phyloP scores from a whole-genome alignment of 768 basidiomycete genomes.

The Rhizopogon vinicolor region DNA sequence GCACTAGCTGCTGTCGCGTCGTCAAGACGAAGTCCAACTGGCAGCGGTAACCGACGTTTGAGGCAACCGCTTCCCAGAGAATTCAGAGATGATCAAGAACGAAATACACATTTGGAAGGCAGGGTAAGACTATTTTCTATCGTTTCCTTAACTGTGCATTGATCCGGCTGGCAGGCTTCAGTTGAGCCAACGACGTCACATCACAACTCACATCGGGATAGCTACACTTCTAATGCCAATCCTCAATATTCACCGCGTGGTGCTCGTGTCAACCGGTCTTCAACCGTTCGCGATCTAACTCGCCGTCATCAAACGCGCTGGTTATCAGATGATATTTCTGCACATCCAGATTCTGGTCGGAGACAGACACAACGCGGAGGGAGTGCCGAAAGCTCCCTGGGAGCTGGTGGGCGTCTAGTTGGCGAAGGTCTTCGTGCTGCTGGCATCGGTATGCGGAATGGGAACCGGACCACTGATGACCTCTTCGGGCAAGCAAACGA shows the following conservation, averaged over 20 bases:
- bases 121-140: constrained; percentile 29
- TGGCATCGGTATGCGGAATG: constrained; percentile 46
- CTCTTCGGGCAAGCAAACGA: constrained; percentile 28
- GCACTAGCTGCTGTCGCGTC: constrained; percentile 61
- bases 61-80: constrained; percentile 48
- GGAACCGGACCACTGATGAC: constrained; percentile 29
- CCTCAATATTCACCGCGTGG: constrained; percentile 25
- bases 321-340: constrained; percentile 45
- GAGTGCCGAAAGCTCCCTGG: constrained; percentile 64
- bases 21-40: constrained; percentile 46
- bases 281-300: constrained; percentile 45
- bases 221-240: constrained; percentile 12
- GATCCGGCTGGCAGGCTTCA: constrained; percentile 18
- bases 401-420: constrained; percentile 47
- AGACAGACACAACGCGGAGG: constrained; percentile 58
- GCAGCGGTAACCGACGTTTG: constrained; percentile 33
- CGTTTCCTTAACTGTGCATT: constrained; percentile 1
- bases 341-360: constrained; percentile 33
- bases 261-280: constrained; percentile 31
- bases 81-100: constrained; percentile 33
- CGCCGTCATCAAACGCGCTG: constrained; percentile 49
- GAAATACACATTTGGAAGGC: constrained; percentile 30
- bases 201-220: constrained; percentile 19
- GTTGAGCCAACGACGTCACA: constrained; percentile 39
- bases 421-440: constrained; percentile 71